Base-by-base conservation (phyloP, 768 basidiomycete genomes). In the Lyophyllum shimeji region DNA sequence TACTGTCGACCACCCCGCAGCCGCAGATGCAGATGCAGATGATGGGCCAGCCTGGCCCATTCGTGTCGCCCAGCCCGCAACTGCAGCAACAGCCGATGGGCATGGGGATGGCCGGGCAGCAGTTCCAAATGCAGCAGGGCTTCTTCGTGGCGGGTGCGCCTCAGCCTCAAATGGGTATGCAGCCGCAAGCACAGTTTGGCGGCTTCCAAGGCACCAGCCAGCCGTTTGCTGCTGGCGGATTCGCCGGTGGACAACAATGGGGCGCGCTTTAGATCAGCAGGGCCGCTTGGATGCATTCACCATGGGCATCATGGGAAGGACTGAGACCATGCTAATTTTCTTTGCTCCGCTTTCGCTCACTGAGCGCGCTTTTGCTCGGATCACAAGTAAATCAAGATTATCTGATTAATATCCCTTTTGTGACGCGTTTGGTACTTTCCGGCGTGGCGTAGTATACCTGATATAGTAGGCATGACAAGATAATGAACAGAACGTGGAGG, bases 11-110 rank as follows among this genome's bases (percentile, higher is more conserved):
- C 15, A 58, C 62, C 45, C 68, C 64, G 44, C 71, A 74, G 56
- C 65, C 70, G 6, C 74, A 72, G 60, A 69, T 72, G 6, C 74
- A 72, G 60, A 69, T 72, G 29, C 66, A 61, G 43, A 45, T 39
- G 49, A 34, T 46, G 54, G 47, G 31, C 27, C 47, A 53, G 49
- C 50, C 53, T 37, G 55, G 18, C 42, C 60, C 59, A 60, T 63
- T 59, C 44, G 65, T 66, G 52, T 56, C 68, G 11, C 53, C 61
- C 20, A 69, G 62, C 20, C 71, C 69, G 55, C 69, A 70, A 34
- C 65, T 66, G 17, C 66, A 67, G 50, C 67, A 65, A 20, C 65
- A 65, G 34, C 34, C 4, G 52, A 60, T 60, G 42, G 47, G 63
- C 46, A 49, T 53, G 46, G 50, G 29, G 49, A 50, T 50, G 45